phyloP scores from a whole-genome alignment of 83 land plant genomes.

The Picea mariana region DNA sequence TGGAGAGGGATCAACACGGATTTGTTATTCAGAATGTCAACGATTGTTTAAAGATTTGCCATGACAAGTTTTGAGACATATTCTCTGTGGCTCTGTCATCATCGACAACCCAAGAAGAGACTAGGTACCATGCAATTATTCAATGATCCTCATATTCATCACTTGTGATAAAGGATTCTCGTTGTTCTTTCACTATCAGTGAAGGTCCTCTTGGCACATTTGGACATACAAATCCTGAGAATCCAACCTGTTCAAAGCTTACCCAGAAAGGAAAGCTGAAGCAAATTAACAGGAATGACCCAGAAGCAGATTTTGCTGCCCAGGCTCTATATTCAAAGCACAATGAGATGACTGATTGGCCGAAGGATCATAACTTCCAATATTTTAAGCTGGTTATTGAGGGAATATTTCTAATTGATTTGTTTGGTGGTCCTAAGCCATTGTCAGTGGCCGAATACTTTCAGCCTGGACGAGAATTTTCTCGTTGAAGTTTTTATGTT shows the following conservation, averaged over 20 bases:
- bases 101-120: no score
- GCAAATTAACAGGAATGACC: conserved; percentile 34
- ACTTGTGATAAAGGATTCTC: conserved; percentile 46
- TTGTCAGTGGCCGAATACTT: conserved; percentile 72
- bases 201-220: conserved; percentile 89
- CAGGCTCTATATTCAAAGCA: conserved; percentile 84
- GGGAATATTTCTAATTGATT: conserved; percentile 76
- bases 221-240: conserved; percentile 69
- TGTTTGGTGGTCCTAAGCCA: conserved; percentile 86
- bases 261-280: conserved; percentile 87
- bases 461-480: neutral
- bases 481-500: neutral
- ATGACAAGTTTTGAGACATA: no score
- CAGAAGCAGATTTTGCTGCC: conserved; percentile 70
- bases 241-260: conserved; percentile 90
- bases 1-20: no score
- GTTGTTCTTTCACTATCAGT: conserved; percentile 78
- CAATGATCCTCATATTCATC: no score
- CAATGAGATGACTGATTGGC: conserved; percentile 89
- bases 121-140: no score
- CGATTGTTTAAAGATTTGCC: no score
- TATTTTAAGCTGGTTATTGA: conserved; percentile 67
- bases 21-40: no score
- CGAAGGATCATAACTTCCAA: conserved; percentile 68
- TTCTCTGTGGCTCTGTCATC: no score